Evolutionary conservation across 306 rosid genomes (phyloP), one percentile per base, ranked within the genome.

Genomic region (Elaeagnus macrophylla): DNA sequence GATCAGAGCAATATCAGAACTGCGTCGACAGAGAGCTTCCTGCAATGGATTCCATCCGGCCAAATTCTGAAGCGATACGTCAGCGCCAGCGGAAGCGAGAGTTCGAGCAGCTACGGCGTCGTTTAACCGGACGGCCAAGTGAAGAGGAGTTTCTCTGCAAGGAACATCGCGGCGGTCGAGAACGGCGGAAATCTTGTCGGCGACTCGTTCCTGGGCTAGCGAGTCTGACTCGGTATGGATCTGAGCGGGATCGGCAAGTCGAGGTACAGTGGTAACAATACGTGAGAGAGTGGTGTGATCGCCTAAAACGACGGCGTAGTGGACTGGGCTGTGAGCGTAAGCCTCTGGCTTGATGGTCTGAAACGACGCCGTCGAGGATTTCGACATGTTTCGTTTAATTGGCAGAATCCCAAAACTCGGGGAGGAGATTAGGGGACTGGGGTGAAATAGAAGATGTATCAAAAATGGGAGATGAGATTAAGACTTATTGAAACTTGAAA

Each of bases 81-180:
- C 99, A 0, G 99, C 89, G 8, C 99, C 95, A 53, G 84, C 91
- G 56, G 79, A 57, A 48, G 91, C 84, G 9, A 88, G 72, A 2
- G 75, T 39, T 1, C 73, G 69, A 0, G 91, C 84, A 7, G 95
- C 72, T 5, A 47, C 60, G 8, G 76, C 42, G 59, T 91, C 85
- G 63, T 79, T 84, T 6, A 91, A 67, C 0, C 96, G 77, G 0
- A 91, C 96, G 0, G 99, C 87, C 6, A 91, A 85, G 56, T 91
- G 99, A 15, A 91, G 96, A 7, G 99, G 93, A 0, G 99, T 91
- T 44, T 91, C 96, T 3, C 99, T 14, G 60, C 47, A 25, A 0
- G 95, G 95, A 0, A 87, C 95, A 19, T 91, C 99, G n/a, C 99
- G 99, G 57, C 96, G 89, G 69, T 91, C 96, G 0, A 91, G 66